phyloP scores from a whole-genome alignment of 129 eudicot genomes.

The Pulicaria dysenterica region DNA sequence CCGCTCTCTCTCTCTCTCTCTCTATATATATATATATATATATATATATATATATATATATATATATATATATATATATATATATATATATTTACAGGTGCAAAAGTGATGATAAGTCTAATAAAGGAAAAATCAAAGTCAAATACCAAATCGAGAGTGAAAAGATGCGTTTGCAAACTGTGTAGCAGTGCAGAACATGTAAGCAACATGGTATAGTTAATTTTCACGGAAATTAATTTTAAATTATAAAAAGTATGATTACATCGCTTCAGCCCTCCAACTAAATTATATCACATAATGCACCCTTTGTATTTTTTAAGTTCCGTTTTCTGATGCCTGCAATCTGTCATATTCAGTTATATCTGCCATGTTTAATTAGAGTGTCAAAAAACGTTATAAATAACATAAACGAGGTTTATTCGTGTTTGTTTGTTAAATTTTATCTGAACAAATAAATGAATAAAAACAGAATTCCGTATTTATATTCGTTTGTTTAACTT shows the following conservation, averaged over 20 bases:
- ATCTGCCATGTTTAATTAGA: background rate
- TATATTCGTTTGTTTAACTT: too few relatives aligned
- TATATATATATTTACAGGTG: background rate
- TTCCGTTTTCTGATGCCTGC: background rate
- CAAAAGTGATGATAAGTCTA: constrained; percentile 33
- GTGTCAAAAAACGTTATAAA: too few relatives aligned
- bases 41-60: background rate
- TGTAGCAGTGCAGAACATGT: constrained; percentile 37
- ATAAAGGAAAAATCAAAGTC: constrained; percentile 48
- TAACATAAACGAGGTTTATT: too few relatives aligned
- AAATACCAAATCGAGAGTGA: constrained; percentile 35
- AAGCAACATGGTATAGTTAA: constrained; percentile 46
- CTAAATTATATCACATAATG: background rate
- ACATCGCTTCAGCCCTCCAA: constrained; percentile 11
- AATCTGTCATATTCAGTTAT: background rate
- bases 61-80: background rate
- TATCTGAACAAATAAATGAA: too few relatives aligned
- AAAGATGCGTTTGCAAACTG: constrained; percentile 35
- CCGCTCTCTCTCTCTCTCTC: too few relatives aligned
- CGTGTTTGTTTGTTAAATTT: too few relatives aligned
- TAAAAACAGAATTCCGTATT: too few relatives aligned
- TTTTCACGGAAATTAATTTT: constrained; percentile 21
- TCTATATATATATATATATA: constrained; percentile 1
- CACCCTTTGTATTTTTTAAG: constrained; percentile 13
- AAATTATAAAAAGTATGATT: background rate